Percentiles rank a stretch among this genome's conserved stretches.
These are phyloP conservation scores for Plasmodium gaboni DNA, from an alignment of 169 alveolate species.

Conservation along the genomic window DNA sequence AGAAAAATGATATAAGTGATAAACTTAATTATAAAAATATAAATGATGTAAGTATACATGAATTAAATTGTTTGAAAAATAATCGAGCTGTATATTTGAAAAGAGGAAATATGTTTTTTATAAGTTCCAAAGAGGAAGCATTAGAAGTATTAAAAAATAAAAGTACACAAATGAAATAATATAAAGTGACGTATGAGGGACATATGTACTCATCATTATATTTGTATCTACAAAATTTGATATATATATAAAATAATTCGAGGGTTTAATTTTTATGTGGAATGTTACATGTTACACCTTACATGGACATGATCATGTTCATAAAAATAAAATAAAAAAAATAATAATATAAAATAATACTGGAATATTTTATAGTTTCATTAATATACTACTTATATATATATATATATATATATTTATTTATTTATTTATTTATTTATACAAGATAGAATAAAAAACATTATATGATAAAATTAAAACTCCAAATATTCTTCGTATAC, in stretches of 20 bases:
- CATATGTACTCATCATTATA: neutral
- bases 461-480: constrained; percentile 10
- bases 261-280: no score
- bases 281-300: no score
- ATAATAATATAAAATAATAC: no score
- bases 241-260: no score
- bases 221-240: no score
- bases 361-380: no score
- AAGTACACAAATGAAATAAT: neutral
- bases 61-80: constrained; percentile 33
- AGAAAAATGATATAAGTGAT: constrained; percentile 30
- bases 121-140: constrained; percentile 63
- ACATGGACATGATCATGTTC: no score
- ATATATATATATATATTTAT: neutral
- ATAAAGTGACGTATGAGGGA: neutral
- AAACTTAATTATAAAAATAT: constrained; percentile 62
- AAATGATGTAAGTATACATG: constrained; percentile 67
- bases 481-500: neutral
- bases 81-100: constrained; percentile 50
- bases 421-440: neutral
- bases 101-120: constrained; percentile 48
- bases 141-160: constrained; percentile 24
- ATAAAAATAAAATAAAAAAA: no score
- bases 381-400: no score
- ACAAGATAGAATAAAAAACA: neutral